Evolutionary conservation across 305 asterid species (phyloP).

Genomic region (Fraxinus latifolia): DNA sequence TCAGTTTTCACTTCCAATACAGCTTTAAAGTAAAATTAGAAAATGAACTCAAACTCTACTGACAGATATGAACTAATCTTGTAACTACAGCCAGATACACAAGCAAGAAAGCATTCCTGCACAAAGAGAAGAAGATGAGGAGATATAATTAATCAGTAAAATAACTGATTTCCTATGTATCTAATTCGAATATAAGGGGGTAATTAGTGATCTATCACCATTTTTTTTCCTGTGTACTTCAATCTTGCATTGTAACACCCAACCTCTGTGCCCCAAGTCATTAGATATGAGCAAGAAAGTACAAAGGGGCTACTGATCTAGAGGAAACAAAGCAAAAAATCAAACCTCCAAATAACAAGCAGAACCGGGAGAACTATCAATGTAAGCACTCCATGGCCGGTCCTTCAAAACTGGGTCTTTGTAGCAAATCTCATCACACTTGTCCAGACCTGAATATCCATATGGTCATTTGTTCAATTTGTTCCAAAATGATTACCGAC

Average conservation of each 20-base stretch:
- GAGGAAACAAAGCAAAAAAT: neutral
- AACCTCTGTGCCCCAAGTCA: too few species aligned
- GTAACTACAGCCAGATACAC: neutral
- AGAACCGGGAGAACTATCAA: constrained; percentile 85
- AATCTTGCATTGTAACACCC: neutral
- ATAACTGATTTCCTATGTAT: neutral
- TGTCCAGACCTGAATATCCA: constrained; percentile 45
- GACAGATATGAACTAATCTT: neutral
- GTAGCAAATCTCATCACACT: constrained; percentile 71
- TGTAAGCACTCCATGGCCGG: constrained; percentile 73
- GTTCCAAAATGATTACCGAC: neutral
- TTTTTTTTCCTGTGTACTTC: neutral
- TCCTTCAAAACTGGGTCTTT: constrained; percentile 85
- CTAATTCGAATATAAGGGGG: neutral
- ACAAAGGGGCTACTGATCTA: neutral
- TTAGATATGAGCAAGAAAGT: neutral
- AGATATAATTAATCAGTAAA: neutral
- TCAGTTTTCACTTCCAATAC: neutral
- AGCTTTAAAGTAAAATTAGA: neutral
- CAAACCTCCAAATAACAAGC: constrained; percentile 61
- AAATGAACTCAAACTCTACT: neutral
- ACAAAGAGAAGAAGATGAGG: neutral
- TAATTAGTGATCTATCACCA: neutral
- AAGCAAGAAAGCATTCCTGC: neutral
- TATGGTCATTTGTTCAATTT: neutral